Evolutionary conservation across 805 yeast species (phyloP).

Genomic region (Metschnikowia cerradonensis): DNA sequence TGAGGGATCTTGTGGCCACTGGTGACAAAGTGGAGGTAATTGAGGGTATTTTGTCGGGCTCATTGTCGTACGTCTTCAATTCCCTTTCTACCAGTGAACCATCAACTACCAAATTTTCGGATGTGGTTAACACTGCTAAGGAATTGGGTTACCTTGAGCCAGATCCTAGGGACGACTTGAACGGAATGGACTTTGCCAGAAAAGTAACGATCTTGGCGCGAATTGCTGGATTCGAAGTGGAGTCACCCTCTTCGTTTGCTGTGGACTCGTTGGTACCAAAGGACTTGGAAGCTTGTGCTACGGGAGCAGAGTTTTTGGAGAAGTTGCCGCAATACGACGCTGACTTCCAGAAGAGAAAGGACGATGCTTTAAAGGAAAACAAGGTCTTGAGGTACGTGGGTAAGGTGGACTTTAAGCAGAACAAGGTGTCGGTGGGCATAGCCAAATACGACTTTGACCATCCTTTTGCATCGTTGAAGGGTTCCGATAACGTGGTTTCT

Average conservation of each 20-base stretch:
- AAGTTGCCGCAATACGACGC: conserved; percentile 80
- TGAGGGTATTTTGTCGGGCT: conserved; percentile 96
- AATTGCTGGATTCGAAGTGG: conserved; percentile 79
- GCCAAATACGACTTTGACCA: conserved; percentile 83
- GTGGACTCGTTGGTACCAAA: conserved; percentile 91
- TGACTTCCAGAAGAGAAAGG: conserved; percentile 72
- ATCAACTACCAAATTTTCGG: conserved; percentile 71
- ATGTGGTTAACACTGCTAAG: conserved; percentile 85
- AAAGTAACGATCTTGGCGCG: conserved; percentile 95
- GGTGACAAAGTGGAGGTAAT: conserved; percentile 90
- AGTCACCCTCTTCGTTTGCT: conserved; percentile 88
- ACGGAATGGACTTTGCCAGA: conserved; percentile 98
- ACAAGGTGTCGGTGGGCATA: conserved; percentile 78
- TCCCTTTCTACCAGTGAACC: conserved; percentile 73
- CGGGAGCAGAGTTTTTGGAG: conserved; percentile 74
- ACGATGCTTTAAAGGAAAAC: conserved; percentile 73
- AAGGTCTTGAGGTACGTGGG: conserved; percentile 95
- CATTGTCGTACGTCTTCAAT: conserved; percentile 91
- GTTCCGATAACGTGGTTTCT: conserved; percentile 93
- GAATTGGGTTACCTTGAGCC: conserved; percentile 96
- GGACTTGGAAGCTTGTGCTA: conserved; percentile 66
- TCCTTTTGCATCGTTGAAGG: conserved; percentile 93
- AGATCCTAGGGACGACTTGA: conserved; percentile 98
- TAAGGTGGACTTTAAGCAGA: conserved; percentile 70
- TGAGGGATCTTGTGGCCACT: conserved; percentile 83